Evolutionary conservation across 768 basidiomycete genomes (phyloP).

Genomic region (Podaxis carcinomalis): DNA sequence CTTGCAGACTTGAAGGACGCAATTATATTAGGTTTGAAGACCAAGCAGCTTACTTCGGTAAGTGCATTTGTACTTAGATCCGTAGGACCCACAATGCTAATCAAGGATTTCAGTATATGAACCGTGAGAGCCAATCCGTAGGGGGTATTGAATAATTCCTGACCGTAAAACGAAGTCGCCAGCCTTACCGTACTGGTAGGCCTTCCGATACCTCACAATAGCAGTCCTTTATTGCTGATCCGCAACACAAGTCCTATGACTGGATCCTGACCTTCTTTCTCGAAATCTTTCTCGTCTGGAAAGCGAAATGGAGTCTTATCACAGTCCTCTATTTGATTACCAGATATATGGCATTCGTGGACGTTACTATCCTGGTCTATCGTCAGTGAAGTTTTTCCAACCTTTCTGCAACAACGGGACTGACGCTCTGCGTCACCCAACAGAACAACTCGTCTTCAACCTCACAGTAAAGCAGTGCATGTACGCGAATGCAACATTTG

Average conservation of each 20-base stretch:
- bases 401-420: background rate
- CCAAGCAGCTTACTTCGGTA: background rate
- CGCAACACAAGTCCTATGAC: background rate
- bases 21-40: background rate
- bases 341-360: conserved; percentile 10
- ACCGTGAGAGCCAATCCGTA: background rate
- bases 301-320: background rate
- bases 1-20: background rate
- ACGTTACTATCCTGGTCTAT: background rate
- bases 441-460: background rate
- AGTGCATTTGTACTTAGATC: background rate
- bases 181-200: background rate
- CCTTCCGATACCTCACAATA: background rate
- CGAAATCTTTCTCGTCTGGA: conserved; percentile 7
- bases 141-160: background rate
- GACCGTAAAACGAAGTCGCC: background rate
- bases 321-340: conserved; percentile 10
- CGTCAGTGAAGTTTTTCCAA: background rate
- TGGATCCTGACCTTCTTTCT: background rate
- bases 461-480: background rate
- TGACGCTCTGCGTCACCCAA: background rate
- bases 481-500: background rate
- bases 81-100: background rate
- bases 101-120: background rate
- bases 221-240: background rate